Conservation (phyloP, 352 stramenopile genomes). For the Phytophthora litchii region DNA sequence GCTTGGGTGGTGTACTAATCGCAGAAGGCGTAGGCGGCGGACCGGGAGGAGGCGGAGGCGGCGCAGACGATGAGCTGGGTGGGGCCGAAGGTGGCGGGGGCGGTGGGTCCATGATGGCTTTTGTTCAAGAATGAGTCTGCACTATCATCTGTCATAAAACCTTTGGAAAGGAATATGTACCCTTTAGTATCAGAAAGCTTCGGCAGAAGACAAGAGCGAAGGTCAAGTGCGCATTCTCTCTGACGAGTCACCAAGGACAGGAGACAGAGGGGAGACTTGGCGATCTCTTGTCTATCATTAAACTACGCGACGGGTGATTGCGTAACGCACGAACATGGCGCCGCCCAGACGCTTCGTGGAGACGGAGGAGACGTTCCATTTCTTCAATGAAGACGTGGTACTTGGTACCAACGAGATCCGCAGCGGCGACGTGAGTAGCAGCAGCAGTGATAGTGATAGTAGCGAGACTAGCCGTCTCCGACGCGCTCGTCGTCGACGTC, state of each 20-base stretch:
- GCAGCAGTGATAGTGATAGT: constrained; percentile 20
- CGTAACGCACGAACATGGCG: not conserved
- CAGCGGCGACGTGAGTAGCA: constrained; percentile 32
- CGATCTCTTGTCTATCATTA: too few species aligned
- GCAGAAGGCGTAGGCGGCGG: constrained; percentile 39
- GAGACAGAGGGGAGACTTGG: too few species aligned
- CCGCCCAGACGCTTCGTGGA: constrained; percentile 44
- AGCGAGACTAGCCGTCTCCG: constrained; percentile 19
- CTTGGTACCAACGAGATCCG: constrained; percentile 67
- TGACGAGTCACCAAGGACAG: not conserved
- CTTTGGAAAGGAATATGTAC: constrained; percentile 1
- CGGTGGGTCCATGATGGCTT: constrained; percentile 28
- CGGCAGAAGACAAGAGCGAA: not conserved
- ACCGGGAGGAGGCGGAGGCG: constrained; percentile 46
- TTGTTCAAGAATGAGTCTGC: constrained; percentile 1
- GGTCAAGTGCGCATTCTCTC: too few species aligned
- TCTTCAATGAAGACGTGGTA: constrained; percentile 69
- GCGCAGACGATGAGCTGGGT: constrained; percentile 1
- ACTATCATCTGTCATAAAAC: constrained; percentile 8
- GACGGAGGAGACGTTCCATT: constrained; percentile 68
- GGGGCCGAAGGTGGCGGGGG: constrained; percentile 20
- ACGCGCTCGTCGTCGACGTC: constrained; percentile 14
- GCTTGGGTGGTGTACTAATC: constrained; percentile 8
- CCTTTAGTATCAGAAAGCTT: constrained; percentile 6
- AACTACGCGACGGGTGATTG: not conserved